phyloP scores from a whole-genome alignment of 2,329 filamentous ascomycete genomes.

The Aspergillus neotritici region DNA sequence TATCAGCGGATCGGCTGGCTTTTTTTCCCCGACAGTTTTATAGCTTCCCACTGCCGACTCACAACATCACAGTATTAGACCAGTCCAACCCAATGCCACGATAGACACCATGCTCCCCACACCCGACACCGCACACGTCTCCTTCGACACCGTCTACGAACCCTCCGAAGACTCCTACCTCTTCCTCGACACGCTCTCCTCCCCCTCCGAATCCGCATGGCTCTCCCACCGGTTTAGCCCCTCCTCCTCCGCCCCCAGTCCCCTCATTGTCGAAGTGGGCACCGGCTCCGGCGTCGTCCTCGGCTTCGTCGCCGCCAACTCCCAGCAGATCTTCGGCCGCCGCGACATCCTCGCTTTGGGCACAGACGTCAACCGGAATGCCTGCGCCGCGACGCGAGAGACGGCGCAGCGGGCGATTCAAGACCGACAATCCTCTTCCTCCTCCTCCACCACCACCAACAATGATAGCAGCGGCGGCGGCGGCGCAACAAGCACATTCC shows the following conservation, averaged over 20 bases:
- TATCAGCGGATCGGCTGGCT: too few relatives aligned
- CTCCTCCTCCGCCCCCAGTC: slow-evolving; percentile 21
- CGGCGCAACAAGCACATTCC: slow-evolving; percentile 44
- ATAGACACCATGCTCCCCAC: slow-evolving; percentile 70
- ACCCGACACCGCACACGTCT: slow-evolving; percentile 85
- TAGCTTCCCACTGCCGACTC: neutral
- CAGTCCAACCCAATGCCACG: neutral
- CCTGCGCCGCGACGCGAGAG: slow-evolving; percentile 66
- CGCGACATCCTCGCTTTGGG: slow-evolving; percentile 64
- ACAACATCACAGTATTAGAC: neutral
- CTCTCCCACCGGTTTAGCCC: slow-evolving; percentile 58
- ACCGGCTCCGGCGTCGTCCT: slow-evolving; percentile 92
- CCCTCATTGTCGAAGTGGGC: slow-evolving; percentile 77
- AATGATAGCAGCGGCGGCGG: slow-evolving; percentile 9
- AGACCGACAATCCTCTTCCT: slow-evolving; percentile 20
- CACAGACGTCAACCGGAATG: slow-evolving; percentile 78
- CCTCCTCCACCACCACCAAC: slow-evolving; percentile 1
- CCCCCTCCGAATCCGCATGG: slow-evolving; percentile 61
- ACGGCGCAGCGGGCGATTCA: slow-evolving; percentile 57
- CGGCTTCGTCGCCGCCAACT: slow-evolving; percentile 75
- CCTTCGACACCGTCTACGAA: slow-evolving; percentile 84
- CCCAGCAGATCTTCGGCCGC: slow-evolving; percentile 66
- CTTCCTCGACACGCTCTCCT: slow-evolving; percentile 84
- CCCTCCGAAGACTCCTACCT: slow-evolving; percentile 95
- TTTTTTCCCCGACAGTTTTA: too few relatives aligned